A percentile compares a stretch with the other conserved stretches of the same genome.
Conservation (phyloP, 495 filamentous ascomycete genomes). For the Neurospora africana region DNA sequence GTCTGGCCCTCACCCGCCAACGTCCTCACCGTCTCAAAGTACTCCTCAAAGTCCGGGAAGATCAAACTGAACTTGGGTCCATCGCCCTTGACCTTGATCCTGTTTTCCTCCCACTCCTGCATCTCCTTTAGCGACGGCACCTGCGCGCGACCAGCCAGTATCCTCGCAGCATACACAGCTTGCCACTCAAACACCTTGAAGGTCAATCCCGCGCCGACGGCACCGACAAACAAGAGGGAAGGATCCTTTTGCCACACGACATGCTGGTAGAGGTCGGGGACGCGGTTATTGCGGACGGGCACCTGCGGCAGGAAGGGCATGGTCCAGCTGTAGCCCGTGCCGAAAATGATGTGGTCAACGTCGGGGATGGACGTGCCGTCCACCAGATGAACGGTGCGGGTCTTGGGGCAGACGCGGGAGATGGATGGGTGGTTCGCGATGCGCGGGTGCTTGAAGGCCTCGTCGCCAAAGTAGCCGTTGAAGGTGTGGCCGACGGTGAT, state of each 20-base stretch:
- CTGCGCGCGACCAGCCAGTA: constrained; percentile 26
- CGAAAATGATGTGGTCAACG: constrained; percentile 48
- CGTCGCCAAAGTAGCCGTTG: constrained; percentile 42
- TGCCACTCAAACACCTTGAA: constrained; percentile 37
- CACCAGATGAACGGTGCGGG: constrained; percentile 34
- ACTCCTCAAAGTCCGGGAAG: constrained; percentile 43
- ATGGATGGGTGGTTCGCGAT: constrained; percentile 35
- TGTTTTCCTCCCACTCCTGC: constrained; percentile 40
- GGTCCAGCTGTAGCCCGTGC: constrained; percentile 47
- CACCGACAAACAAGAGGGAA: constrained; percentile 23
- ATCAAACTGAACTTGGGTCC: constrained; percentile 38
- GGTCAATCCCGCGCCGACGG: constrained; percentile 22
- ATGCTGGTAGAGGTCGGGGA: constrained; percentile 47
- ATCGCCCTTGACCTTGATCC: constrained; percentile 40
- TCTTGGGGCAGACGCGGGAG: constrained; percentile 23
- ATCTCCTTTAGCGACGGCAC: constrained; percentile 35
- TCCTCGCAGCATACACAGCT: constrained; percentile 25
- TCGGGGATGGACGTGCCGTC: constrained; percentile 37
- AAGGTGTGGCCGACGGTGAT: constrained; percentile 27
- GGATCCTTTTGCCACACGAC: constrained; percentile 41
- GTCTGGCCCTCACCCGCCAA: constrained; percentile 36
- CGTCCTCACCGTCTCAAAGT: constrained; percentile 40
- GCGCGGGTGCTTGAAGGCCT: constrained; percentile 41
- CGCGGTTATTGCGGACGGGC: constrained; percentile 39
- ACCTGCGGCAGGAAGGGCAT: constrained; percentile 44